Conservation (phyloP, 805 yeast genomes). For the Spathaspora hagerdaliae region DNA sequence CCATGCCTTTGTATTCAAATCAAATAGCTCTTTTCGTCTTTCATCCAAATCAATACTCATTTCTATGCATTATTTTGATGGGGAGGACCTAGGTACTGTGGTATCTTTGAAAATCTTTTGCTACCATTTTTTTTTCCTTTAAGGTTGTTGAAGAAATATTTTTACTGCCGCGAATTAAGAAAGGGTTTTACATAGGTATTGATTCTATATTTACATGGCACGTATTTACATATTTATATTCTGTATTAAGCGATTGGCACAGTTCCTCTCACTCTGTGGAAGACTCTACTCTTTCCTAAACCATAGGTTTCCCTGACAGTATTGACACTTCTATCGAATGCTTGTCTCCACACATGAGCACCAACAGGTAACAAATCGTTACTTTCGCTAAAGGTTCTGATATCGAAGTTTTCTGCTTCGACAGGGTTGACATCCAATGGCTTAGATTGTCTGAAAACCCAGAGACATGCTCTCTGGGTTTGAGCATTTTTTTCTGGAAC, state of each 20-base stretch:
- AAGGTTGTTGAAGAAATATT: too few species aligned
- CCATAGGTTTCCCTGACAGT: slow-evolving; percentile 69
- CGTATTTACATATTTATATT: background rate
- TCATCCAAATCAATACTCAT: slow-evolving; percentile 15
- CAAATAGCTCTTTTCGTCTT: slow-evolving; percentile 13
- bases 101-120: too few species aligned
- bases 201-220: background rate
- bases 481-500: slow-evolving; percentile 86
- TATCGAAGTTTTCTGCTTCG: slow-evolving; percentile 56
- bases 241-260: slow-evolving; percentile 15
- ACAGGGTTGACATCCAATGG: slow-evolving; percentile 6
- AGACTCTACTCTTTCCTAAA: slow-evolving; percentile 71
- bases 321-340: slow-evolving; percentile 72
- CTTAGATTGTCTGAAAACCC: slow-evolving; percentile 79
- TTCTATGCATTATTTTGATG: background rate
- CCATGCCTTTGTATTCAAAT: slow-evolving; percentile 53
- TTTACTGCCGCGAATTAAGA: too few species aligned
- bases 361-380: slow-evolving; percentile 74
- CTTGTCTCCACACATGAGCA: slow-evolving; percentile 87
- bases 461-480: slow-evolving; percentile 75
- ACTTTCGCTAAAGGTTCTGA: slow-evolving; percentile 59
- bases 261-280: slow-evolving; percentile 52
- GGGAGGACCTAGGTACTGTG: too few species aligned
- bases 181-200: too few species aligned
- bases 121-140: too few species aligned